phyloP scores from a whole-genome alignment of 768 basidiomycete genomes.

The Mycena alexandri region DNA sequence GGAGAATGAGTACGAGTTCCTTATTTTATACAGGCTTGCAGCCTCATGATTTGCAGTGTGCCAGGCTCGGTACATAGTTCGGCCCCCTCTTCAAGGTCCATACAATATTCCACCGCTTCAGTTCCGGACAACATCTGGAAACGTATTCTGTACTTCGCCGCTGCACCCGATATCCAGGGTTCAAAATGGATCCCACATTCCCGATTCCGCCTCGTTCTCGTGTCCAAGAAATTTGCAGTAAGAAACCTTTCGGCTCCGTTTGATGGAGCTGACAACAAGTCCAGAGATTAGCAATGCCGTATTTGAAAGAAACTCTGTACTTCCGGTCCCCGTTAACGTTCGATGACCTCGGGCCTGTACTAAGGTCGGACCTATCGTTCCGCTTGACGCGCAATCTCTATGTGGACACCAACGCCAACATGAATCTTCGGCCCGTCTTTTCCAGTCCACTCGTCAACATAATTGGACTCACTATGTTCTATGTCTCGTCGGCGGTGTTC shows the following conservation, averaged over 20 bases:
- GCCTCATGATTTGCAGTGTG: slow-evolving; percentile 9
- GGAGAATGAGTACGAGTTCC: slow-evolving; percentile 6
- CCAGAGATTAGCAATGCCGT: slow-evolving; percentile 27
- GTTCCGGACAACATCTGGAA: slow-evolving; percentile 27
- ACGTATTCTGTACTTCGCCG: slow-evolving; percentile 16
- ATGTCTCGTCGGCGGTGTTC: slow-evolving; percentile 11
- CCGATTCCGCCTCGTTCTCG: slow-evolving; percentile 10
- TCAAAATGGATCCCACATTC: background rate
- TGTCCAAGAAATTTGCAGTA: slow-evolving; percentile 32
- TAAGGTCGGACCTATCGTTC: background rate
- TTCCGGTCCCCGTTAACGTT: background rate
- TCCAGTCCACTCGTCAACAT: slow-evolving; percentile 6
- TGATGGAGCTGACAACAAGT: background rate
- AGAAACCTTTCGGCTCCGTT: background rate
- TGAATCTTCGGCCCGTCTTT: slow-evolving; percentile 3
- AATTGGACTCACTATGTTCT: background rate
- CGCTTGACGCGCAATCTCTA: slow-evolving; percentile 8
- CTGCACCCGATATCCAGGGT: background rate
- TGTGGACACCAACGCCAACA: background rate
- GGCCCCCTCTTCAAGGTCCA: background rate
- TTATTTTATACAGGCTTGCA: background rate
- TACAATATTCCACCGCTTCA: slow-evolving; percentile 21
- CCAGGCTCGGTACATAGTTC: background rate
- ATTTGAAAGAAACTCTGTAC: slow-evolving; percentile 10
- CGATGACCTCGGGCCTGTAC: background rate